phyloP scores from a whole-genome alignment of 371 early-diverging fungal species.

The Mortierella sp. region DNA sequence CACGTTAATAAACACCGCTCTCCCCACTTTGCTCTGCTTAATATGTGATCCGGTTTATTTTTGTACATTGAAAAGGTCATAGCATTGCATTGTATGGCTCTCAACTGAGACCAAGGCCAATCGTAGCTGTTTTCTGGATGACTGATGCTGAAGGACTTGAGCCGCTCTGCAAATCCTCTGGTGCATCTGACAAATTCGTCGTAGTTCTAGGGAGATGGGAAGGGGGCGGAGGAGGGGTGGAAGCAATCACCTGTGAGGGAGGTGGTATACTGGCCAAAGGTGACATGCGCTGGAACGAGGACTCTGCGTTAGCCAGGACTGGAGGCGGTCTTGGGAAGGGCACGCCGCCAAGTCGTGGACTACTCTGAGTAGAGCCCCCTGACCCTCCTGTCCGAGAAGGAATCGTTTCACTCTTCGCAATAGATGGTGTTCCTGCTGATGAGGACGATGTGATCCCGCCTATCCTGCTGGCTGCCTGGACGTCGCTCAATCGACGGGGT shows the following conservation, averaged over 20 bases:
- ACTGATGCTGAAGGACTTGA: background rate
- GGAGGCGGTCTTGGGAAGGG: conserved; percentile 5
- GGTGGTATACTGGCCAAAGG: background rate
- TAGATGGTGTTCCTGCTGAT: background rate
- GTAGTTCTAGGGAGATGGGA: background rate
- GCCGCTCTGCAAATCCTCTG: background rate
- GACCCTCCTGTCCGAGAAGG: background rate
- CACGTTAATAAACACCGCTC: background rate
- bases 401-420: background rate
- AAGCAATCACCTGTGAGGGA: background rate
- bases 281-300: conserved; percentile 2
- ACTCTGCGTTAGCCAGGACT: background rate
- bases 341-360: background rate
- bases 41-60: background rate
- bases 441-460: background rate
- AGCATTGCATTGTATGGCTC: background rate
- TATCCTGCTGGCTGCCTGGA: background rate
- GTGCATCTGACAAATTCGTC: background rate
- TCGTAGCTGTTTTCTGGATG: background rate
- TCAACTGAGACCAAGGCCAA: conserved; percentile 1
- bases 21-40: background rate
- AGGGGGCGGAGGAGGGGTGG: background rate
- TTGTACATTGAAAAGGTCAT: background rate
- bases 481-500: background rate
- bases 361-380: background rate